These are phyloP conservation scores for Ophiostoma populinum DNA, from an alignment of 2,329 filamentous ascomycete genomes.

Conservation along the genomic window DNA sequence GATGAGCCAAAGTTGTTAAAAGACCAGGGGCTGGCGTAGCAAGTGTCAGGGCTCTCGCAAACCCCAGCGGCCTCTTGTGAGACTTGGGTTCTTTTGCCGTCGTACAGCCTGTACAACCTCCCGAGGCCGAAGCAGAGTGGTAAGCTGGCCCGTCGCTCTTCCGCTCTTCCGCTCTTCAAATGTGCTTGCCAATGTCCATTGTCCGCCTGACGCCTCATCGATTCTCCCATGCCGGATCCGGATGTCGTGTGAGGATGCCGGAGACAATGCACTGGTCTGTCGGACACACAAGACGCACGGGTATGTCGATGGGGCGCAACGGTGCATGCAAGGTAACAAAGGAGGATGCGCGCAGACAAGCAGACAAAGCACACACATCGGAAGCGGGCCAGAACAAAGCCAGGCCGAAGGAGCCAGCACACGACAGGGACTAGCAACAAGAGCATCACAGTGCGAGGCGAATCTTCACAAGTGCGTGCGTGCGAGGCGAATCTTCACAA, in stretches of 20 bases:
- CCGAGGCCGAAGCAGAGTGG: not conserved
- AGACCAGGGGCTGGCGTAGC: conserved; percentile 1
- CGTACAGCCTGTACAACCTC: conserved; percentile 5
- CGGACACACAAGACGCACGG: too few species aligned
- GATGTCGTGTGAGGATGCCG: too few species aligned
- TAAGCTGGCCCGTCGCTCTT: not conserved
- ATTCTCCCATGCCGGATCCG: too few species aligned
- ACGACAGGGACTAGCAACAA: too few species aligned
- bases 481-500: not conserved
- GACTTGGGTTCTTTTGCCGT: conserved; percentile 2
- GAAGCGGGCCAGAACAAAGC: too few species aligned
- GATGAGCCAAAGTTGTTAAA: conserved; percentile 3
- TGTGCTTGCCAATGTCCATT: not conserved
- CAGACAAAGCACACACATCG: not conserved
- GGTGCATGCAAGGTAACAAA: too few species aligned
- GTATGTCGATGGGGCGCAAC: too few species aligned
- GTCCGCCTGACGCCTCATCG: too few species aligned
- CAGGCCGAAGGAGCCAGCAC: too few species aligned
- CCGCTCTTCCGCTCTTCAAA: not conserved
- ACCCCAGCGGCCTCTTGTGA: conserved; percentile 3
- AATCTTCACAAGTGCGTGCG: not conserved
- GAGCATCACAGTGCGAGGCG: not conserved
- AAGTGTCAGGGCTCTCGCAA: conserved; percentile 5
- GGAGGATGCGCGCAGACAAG: not conserved
- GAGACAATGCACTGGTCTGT: too few species aligned